Conservation (phyloP, 2,329 filamentous ascomycete species). For the Alternaria consortialis region DNA sequence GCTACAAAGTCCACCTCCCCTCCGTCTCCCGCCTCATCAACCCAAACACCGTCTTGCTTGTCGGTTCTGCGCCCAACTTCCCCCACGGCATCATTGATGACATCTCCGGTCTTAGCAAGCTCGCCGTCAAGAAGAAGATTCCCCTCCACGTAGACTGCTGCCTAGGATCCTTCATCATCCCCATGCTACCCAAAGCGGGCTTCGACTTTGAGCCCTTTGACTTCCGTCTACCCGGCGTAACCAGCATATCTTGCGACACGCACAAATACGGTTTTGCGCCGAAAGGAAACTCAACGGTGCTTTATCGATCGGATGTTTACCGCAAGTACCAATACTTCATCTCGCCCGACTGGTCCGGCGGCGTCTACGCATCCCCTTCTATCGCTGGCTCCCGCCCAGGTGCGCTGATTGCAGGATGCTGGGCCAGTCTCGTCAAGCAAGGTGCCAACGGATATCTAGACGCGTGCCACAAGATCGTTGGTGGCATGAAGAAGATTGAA, state of each 20-base stretch:
- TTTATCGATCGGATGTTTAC: conserved; percentile 83
- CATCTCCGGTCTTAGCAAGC: conserved; percentile 81
- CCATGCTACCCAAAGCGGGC: conserved; percentile 90
- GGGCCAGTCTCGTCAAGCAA: conserved; percentile 88
- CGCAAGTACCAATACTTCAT: conserved; percentile 97
- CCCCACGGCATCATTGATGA: conserved; percentile 98
- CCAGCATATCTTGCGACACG: conserved; percentile 94
- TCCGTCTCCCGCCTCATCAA: conserved; percentile 87
- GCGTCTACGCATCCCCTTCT: conserved; percentile 92
- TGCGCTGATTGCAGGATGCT: conserved; percentile 93
- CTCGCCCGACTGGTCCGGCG: conserved; percentile 91
- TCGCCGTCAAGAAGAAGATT: conserved; percentile 80
- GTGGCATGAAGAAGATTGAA: conserved; percentile 81
- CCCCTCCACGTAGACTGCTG: conserved; percentile 98
- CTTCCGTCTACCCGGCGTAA: conserved; percentile 92
- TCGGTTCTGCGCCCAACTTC: conserved; percentile 96
- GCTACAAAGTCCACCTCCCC: conserved; percentile 82
- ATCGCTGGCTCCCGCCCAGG: conserved; percentile 92
- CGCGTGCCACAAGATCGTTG: conserved; percentile 87
- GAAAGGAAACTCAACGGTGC: conserved; percentile 92
- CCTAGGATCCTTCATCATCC: conserved; percentile 92
- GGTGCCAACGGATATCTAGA: conserved; percentile 89
- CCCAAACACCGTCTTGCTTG: conserved; percentile 90
- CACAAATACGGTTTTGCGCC: conserved; percentile 99
- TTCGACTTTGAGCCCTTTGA: conserved; percentile 91